Conservation (phyloP, 2,329 filamentous ascomycete genomes). For the Pseudogymnoascus sp. region DNA sequence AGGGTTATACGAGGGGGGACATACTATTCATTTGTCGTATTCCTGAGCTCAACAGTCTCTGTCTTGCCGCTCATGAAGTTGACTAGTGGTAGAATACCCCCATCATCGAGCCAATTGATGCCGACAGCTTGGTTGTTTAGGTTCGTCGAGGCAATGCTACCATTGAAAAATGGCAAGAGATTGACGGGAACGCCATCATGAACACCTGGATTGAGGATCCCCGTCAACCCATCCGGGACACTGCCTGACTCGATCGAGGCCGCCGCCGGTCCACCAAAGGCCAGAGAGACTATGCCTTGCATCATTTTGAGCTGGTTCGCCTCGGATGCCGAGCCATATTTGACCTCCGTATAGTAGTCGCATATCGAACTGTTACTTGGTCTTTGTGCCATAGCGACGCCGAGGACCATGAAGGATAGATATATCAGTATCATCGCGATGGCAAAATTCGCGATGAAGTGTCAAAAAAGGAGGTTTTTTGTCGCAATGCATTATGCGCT, state of each 20-base stretch:
- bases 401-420: neutral
- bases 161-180: constrained; percentile 29
- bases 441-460: neutral
- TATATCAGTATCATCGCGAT: neutral
- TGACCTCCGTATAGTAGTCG: constrained; percentile 27
- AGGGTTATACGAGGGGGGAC: neutral
- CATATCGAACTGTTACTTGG: constrained; percentile 27
- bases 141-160: constrained; percentile 24
- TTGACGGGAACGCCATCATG: constrained; percentile 21
- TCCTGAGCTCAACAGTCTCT: constrained; percentile 18
- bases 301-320: constrained; percentile 26
- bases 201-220: constrained; percentile 27
- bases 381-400: constrained; percentile 17
- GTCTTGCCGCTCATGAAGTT: constrained; percentile 24
- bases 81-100: constrained; percentile 22
- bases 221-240: constrained; percentile 18
- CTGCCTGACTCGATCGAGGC: constrained; percentile 14
- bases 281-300: constrained; percentile 26
- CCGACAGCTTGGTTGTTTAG: constrained; percentile 23
- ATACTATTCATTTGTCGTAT: constrained; percentile 28
- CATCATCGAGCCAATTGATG: constrained; percentile 29
- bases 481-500: neutral
- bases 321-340: constrained; percentile 23
- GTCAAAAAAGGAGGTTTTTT: neutral
- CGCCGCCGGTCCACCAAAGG: constrained; percentile 24